phyloP scores from a whole-genome alignment of 106 monocot species.

The Dioscorea alata region DNA sequence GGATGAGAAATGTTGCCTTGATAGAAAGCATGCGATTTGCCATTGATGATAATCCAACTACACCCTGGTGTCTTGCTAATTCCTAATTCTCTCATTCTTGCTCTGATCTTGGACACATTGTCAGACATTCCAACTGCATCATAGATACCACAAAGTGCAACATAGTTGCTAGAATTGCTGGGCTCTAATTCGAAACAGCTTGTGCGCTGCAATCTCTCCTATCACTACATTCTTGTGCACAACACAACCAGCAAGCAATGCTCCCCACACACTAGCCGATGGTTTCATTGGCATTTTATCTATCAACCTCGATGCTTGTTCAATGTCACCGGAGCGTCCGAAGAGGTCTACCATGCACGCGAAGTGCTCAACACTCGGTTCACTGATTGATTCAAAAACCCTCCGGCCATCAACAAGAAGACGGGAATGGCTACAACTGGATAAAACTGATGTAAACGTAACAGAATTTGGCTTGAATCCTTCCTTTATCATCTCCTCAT shows the following conservation, averaged over 20 bases:
- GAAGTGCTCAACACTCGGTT: slow-evolving; percentile 44
- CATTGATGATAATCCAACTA: slow-evolving; percentile 53
- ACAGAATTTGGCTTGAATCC: slow-evolving; percentile 35
- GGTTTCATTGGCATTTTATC: slow-evolving; percentile 43
- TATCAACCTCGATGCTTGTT: slow-evolving; percentile 41
- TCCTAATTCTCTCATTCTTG: slow-evolving; percentile 43
- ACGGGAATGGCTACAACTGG: slow-evolving; percentile 55
- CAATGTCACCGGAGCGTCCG: slow-evolving; percentile 29
- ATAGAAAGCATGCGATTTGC: slow-evolving; percentile 31
- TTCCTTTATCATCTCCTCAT: slow-evolving; percentile 32
- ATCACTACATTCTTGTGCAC: slow-evolving; percentile 40
- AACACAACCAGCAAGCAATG: slow-evolving; percentile 47
- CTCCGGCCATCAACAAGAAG: slow-evolving; percentile 32
- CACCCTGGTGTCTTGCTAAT: slow-evolving; percentile 45
- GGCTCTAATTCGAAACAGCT: slow-evolving; percentile 48
- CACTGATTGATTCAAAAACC: slow-evolving; percentile 34
- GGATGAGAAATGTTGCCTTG: slow-evolving; percentile 33
- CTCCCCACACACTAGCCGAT: slow-evolving; percentile 49
- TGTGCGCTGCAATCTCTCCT: slow-evolving; percentile 48
- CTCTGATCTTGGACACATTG: slow-evolving; percentile 23
- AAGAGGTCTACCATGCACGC: slow-evolving; percentile 67
- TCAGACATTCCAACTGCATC: slow-evolving; percentile 29
- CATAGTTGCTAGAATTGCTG: slow-evolving; percentile 49
- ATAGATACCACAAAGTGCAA: slow-evolving; percentile 51
- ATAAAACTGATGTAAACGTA: slow-evolving; percentile 44